Evolutionary conservation across 257 asterid genomes (phyloP), one percentile per base, ranked within the genome.

Genomic region (Primulina tabacum): DNA sequence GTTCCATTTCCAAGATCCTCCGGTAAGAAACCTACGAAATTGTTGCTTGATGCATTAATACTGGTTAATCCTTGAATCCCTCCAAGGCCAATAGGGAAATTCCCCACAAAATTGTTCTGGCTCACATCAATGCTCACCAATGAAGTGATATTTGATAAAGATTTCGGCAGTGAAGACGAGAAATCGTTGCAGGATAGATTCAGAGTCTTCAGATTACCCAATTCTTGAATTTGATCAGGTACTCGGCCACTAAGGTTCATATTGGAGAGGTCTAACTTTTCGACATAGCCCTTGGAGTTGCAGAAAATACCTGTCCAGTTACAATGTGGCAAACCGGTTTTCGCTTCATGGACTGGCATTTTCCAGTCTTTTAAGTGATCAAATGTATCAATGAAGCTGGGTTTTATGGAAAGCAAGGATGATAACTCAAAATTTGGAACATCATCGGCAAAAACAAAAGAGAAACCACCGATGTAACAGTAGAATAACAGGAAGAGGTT

Each of bases 31-130:
- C 94, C 95, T 50, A 71, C 75, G 17, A 90, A 88, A 60, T 88
- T 86, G 88, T 90, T 90, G 89, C 93, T 88, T 4, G 95, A 90
- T 1, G 88, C 93, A 34, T 88, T 86, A 74, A 90, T 64, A 73
- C 61, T 70, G 28, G 9, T 71, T 73, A 90, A 64, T 68, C 77
- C 75, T 0, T 76, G 68, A 77, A 83, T 67, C 37, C 50, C 67
- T 2, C 93, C 97, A 11, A 86, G 77, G 21, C 97, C 95, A 8
- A 63, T 17, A 0, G 95, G 93, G 52, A 90, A 82, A 2, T 34
- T 56, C 3, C 97, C 95, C 17, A 71, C 77, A 57, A 90, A 90
- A 60, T 79, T 78, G 79, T 90, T 90, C 75, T 76, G 83, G 74
- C 95, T 88, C 8, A 88, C 83, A 71, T 90, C 97, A 56, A 90